These are phyloP conservation scores for Debaryomyces sp. DNA, from an alignment of 1,139 yeast species.

Conservation along the genomic window DNA sequence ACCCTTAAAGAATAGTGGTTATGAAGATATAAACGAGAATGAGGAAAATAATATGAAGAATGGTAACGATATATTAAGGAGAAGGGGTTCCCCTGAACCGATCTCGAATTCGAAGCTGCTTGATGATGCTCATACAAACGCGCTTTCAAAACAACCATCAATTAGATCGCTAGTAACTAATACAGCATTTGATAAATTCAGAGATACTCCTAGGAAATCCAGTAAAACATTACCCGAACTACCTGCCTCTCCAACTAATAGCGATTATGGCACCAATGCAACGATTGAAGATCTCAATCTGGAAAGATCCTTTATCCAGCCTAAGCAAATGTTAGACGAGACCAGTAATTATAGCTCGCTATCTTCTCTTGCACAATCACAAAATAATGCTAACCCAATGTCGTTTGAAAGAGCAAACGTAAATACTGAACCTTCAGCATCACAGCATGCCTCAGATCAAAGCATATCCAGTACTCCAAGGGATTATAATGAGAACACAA, in stretches of 20 bases:
- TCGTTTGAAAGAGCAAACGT: not conserved
- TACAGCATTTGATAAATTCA: slow-evolving; percentile 46
- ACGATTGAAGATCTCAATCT: not conserved
- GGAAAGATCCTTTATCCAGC: not conserved
- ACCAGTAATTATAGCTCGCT: not conserved
- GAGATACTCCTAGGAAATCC: slow-evolving; percentile 18
- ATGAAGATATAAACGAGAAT: not conserved
- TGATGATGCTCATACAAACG: not conserved
- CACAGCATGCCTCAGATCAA: slow-evolving; percentile 1
- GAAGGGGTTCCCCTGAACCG: slow-evolving; percentile 25
- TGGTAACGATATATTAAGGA: slow-evolving; percentile 17
- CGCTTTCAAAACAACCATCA: slow-evolving; percentile 18
- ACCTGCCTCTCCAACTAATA: not conserved
- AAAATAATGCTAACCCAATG: not conserved
- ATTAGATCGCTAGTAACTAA: slow-evolving; percentile 39
- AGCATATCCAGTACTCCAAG: not conserved
- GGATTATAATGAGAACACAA: not conserved
- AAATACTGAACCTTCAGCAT: not conserved
- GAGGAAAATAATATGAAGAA: slow-evolving; percentile 12
- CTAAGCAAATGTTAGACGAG: not conserved
- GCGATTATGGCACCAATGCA: not conserved
- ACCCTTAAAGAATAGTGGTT: not conserved
- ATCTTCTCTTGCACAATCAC: not conserved
- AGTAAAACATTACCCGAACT: not conserved
- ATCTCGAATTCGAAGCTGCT: slow-evolving; percentile 11